phyloP scores from a whole-genome alignment of 2,329 filamentous ascomycete genomes.

The Fusarium multiceps region DNA sequence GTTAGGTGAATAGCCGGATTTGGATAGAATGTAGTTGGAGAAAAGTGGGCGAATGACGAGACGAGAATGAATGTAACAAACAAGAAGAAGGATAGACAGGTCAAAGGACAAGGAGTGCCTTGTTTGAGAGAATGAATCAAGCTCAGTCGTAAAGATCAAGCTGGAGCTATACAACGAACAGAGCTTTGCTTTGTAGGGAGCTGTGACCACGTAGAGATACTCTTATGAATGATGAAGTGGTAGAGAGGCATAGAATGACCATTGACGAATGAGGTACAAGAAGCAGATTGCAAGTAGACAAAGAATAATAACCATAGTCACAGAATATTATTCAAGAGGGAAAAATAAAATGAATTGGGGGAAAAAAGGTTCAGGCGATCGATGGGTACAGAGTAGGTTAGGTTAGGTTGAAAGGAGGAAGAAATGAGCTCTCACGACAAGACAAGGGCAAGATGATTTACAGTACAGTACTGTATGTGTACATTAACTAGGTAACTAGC shows the following conservation, averaged over 20 bases:
- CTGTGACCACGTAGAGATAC: slow-evolving; percentile 13
- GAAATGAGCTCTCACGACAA: slow-evolving; percentile 25
- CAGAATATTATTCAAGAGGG: slow-evolving; percentile 5
- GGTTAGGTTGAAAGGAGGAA: slow-evolving; percentile 35
- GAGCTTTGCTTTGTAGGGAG: slow-evolving; percentile 15
- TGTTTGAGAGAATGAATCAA: background rate
- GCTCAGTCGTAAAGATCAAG: background rate
- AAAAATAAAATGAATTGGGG: slow-evolving; percentile 4
- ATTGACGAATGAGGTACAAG: slow-evolving; percentile 34
- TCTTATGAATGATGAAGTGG: slow-evolving; percentile 30
- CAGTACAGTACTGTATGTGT: background rate
- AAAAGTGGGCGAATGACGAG: slow-evolving; percentile 8
- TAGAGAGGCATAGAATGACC: slow-evolving; percentile 32
- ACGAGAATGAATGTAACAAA: slow-evolving; percentile 12
- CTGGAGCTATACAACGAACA: slow-evolving; percentile 7
- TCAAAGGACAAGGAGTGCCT: slow-evolving; percentile 1
- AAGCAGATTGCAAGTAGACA: slow-evolving; percentile 32
- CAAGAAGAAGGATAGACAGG: slow-evolving; percentile 1
- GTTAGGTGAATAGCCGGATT: slow-evolving; percentile 28
- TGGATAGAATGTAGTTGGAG: background rate
- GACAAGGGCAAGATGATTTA: background rate
- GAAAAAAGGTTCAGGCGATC: slow-evolving; percentile 1
- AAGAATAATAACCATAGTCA: slow-evolving; percentile 40
- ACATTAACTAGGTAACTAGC: background rate
- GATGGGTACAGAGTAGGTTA: background rate